Evolutionary conservation across 2,329 filamentous ascomycete genomes (phyloP).

Genomic region (Macroventuria anomochaeta): DNA sequence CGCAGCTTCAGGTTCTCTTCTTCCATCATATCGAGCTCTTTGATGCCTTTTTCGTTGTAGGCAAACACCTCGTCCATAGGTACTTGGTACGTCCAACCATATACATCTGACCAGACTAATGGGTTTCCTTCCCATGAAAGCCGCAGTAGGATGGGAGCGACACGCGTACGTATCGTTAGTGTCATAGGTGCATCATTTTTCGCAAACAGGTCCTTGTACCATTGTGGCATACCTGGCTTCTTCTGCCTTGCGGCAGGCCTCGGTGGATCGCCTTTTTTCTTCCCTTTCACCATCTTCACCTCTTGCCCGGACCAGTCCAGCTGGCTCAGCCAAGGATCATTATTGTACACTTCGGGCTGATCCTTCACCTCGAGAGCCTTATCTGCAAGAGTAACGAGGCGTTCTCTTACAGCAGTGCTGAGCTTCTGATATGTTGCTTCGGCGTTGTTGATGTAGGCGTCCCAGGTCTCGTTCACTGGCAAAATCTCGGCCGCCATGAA

Average conservation of each 20-base stretch:
- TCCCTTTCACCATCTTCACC: conserved; percentile 87
- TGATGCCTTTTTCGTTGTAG: conserved; percentile 75
- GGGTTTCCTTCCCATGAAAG: conserved; percentile 90
- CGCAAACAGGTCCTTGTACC: conserved; percentile 91
- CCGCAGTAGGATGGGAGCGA: conserved; percentile 83
- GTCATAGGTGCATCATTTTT: conserved; percentile 72
- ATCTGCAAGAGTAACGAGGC: conserved; percentile 75
- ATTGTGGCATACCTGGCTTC: conserved; percentile 90
- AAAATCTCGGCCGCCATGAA: conserved; percentile 94
- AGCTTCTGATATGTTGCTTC: conserved; percentile 83
- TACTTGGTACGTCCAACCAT: conserved; percentile 92
- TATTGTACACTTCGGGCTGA: conserved; percentile 70
- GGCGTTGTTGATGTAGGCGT: conserved; percentile 80
- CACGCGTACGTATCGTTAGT: conserved; percentile 83
- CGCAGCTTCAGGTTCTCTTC: conserved; percentile 71
- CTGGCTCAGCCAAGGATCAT: conserved; percentile 90
- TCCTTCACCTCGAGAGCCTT: conserved; percentile 78
- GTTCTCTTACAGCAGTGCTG: conserved; percentile 76
- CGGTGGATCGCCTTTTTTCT: conserved; percentile 82
- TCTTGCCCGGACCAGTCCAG: conserved; percentile 96
- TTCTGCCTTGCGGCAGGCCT: conserved; percentile 84
- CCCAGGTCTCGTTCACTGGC: conserved; percentile 87
- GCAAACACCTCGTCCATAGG: conserved; percentile 65
- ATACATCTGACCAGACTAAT: conserved; percentile 88
- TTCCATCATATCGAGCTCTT: conserved; percentile 75